These are phyloP conservation scores for Cytospora piceicola DNA, from an alignment of 2,329 filamentous ascomycete species.

Conservation along the genomic window DNA sequence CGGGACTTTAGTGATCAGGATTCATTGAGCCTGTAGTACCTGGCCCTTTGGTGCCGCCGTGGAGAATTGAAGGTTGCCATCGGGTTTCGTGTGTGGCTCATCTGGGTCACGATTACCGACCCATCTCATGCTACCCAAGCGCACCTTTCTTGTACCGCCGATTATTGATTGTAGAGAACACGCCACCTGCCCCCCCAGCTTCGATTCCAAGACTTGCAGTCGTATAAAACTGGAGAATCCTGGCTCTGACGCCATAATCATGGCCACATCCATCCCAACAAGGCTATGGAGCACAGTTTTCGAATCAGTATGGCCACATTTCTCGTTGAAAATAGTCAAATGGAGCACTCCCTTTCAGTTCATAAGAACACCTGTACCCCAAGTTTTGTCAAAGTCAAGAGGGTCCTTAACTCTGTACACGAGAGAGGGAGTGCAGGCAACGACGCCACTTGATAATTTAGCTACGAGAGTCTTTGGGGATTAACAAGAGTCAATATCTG, in stretches of 20 bases:
- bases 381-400: background rate
- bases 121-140: background rate
- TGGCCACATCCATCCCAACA: background rate
- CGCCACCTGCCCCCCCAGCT: no score
- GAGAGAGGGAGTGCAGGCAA: constrained; percentile 2
- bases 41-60: background rate
- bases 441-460: background rate
- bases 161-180: background rate
- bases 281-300: background rate
- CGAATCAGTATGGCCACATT: background rate
- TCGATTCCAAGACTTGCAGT: background rate
- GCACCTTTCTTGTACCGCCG: background rate
- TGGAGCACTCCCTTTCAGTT: background rate
- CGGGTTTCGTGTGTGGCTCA: background rate
- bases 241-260: background rate
- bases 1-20: background rate
- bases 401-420: constrained; percentile 5
- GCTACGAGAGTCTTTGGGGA: background rate
- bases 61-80: background rate
- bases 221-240: constrained; percentile 1
- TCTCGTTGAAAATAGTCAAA: no score
- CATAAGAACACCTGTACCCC: background rate
- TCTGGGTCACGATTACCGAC: no score
- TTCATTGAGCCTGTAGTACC: background rate
- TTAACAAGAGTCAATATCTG: background rate